Percentiles rank a stretch among this genome's conserved stretches.
Conservation (phyloP, 192 early-diverging fungal genomes). For the Coemansia sp. region DNA sequence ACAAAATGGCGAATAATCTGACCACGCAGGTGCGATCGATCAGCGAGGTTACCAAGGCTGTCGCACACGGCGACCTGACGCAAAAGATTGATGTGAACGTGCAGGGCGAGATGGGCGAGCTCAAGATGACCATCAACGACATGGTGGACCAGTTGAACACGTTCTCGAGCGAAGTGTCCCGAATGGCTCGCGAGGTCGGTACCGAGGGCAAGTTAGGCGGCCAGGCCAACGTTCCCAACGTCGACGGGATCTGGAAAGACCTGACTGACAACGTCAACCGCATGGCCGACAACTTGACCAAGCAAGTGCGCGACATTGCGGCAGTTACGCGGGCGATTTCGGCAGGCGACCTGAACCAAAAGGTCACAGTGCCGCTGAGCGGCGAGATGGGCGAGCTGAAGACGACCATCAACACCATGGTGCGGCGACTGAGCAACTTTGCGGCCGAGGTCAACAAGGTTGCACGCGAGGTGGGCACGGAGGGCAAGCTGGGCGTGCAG, state of each 20-base stretch:
- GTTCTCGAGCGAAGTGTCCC: conserved; percentile 52
- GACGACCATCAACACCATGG: conserved; percentile 61
- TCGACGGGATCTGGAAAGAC: conserved; percentile 63
- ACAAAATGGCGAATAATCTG: conserved; percentile 65
- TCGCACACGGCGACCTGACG: conserved; percentile 65
- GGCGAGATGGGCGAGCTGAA: conserved; percentile 62
- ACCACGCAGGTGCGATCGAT: conserved; percentile 68
- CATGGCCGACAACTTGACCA: conserved; percentile 66
- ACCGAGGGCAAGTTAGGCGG: conserved; percentile 67
- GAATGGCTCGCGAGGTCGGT: conserved; percentile 61
- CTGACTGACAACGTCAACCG: conserved; percentile 68
- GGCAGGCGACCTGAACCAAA: conserved; percentile 55
- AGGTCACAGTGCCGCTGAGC: conserved; percentile 50
- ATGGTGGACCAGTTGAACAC: conserved; percentile 60
- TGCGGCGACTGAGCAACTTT: conserved; percentile 56
- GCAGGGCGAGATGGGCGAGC: conserved; percentile 60
- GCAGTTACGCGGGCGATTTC: conserved; percentile 65
- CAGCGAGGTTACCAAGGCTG: conserved; percentile 63
- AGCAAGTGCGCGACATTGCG: conserved; percentile 66
- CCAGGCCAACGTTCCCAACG: conserved; percentile 56
- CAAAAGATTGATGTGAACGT: conserved; percentile 56
- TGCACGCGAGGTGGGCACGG: conserved; percentile 61
- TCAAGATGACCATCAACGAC: conserved; percentile 62
- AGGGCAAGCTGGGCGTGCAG: conserved; percentile 74
- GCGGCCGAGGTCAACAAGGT: conserved; percentile 62